These are phyloP conservation scores for Epichloe festucae DNA, from an alignment of 2,329 filamentous ascomycete species.

Conservation along the genomic window DNA sequence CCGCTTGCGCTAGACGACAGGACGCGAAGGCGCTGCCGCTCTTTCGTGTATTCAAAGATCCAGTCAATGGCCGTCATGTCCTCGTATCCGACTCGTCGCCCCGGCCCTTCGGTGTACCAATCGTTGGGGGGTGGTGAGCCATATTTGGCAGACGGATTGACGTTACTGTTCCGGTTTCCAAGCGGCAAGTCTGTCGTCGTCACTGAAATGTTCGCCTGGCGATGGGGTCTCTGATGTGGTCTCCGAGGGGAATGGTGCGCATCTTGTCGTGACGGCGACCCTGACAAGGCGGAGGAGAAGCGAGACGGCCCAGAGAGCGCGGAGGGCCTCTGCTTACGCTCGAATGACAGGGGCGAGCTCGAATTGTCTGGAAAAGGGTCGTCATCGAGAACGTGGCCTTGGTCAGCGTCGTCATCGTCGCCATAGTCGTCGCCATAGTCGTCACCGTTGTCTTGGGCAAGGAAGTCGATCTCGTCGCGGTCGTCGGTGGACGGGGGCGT, in stretches of 20 bases:
- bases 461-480: conserved; percentile 29
- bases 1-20: conserved; percentile 58
- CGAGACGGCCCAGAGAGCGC: conserved; percentile 33
- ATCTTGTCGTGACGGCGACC: conserved; percentile 9
- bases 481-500: conserved; percentile 21
- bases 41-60: conserved; percentile 98
- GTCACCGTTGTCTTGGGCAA: conserved; percentile 23
- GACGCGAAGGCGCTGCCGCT: conserved; percentile 73
- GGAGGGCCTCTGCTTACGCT: conserved; percentile 49
- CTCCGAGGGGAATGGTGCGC: not conserved
- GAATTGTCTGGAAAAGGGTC: conserved; percentile 42
- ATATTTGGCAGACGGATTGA: conserved; percentile 28
- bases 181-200: conserved; percentile 8
- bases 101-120: conserved; percentile 84
- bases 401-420: conserved; percentile 10
- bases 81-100: conserved; percentile 84
- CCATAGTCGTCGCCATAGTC: not conserved
- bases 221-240: not conserved
- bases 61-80: conserved; percentile 96
- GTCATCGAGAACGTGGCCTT: conserved; percentile 32
- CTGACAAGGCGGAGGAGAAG: conserved; percentile 35
- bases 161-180: conserved; percentile 2
- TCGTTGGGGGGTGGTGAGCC: conserved; percentile 41
- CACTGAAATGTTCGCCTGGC: conserved; percentile 2
- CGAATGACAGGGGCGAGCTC: conserved; percentile 51